Evolutionary conservation across 345 rosid species (phyloP), one percentile per base, ranked within the genome.

Genomic region (Lumnitzera littorea): DNA sequence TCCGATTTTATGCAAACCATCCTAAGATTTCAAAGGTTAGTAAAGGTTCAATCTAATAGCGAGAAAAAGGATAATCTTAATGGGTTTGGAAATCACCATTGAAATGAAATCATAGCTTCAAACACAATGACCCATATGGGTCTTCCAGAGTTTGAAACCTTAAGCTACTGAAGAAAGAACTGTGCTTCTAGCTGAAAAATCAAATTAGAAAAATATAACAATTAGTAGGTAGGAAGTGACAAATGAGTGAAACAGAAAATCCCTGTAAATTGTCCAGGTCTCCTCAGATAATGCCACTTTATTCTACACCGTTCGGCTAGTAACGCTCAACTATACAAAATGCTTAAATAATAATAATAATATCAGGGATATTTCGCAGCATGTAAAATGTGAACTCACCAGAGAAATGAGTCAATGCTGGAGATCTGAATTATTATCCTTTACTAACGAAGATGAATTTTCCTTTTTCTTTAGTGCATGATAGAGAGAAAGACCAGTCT

Each of bases 371-470:
- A 36, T 36, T 36, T 36, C 10, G 0, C 11, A 4, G 43, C 43
- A 36, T 36, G 43, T 36, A 36, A 36, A 36, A 9, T 36, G 43
- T 36, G 43, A 36, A 70, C 55, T 75, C 61, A 75, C 85, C 76
- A 16, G 64, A 50, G 55, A 64, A 71, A 29, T n/a, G 74, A 72
- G 80, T 76, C 83, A 81, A 80, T 76, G 87, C 75, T 11, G 78
- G 75, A 80, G 82, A 78, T 80, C 79, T 74, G 80, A 62, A 70
- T 66, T 56, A 66, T 63, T 67, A 74, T 52, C 59, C 46, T 24
- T 46, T 27, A 29, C 43, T 1, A 36, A 36, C 10, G 9, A 36
- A 9, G 10, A 36, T 36, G 11, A 5, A 36, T 36, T 36, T 36
- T 36, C 43, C 43, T 5, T 36, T 36, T 36, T 9, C 7, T 36